Conservation (phyloP, 176 grass and related monocot species). For the Tillandsia fasciculata region DNA sequence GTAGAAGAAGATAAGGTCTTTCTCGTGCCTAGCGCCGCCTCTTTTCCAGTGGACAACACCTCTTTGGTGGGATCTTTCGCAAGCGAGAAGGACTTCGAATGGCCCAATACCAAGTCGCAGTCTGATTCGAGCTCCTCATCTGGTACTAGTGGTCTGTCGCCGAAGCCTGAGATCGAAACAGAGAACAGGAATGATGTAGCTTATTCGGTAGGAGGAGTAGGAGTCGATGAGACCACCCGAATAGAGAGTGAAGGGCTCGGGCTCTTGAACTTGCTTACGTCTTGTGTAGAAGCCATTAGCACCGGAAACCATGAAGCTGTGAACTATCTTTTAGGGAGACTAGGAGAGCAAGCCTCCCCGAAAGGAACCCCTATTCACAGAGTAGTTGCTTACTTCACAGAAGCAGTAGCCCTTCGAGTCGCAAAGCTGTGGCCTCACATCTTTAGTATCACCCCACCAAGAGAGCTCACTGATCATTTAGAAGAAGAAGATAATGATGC, state of each 20-base stretch:
- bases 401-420: conserved; percentile 54
- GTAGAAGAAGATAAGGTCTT: conserved; percentile 45
- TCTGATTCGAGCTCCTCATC: conserved; percentile 73
- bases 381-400: conserved; percentile 71
- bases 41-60: conserved; percentile 51
- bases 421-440: conserved; percentile 54
- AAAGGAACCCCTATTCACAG: conserved; percentile 66
- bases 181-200: neutral
- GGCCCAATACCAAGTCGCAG: conserved; percentile 57
- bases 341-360: conserved; percentile 57
- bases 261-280: conserved; percentile 44
- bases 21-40: conserved; percentile 58
- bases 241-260: conserved; percentile 30
- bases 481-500: conserved; percentile 51
- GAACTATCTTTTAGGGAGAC: conserved; percentile 64
- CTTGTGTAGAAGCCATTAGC: conserved; percentile 61
- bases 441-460: conserved; percentile 56
- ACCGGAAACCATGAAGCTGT: conserved; percentile 49
- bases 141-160: conserved; percentile 1
- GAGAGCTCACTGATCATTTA: conserved; percentile 41
- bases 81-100: conserved; percentile 35
- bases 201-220: neutral
- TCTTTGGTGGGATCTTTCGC: conserved; percentile 32
- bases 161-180: neutral
- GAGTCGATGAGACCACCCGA: conserved; percentile 4